Evolutionary conservation across 1,139 yeast species (phyloP).

Genomic region (Yamadazyma spencermartinsiae): DNA sequence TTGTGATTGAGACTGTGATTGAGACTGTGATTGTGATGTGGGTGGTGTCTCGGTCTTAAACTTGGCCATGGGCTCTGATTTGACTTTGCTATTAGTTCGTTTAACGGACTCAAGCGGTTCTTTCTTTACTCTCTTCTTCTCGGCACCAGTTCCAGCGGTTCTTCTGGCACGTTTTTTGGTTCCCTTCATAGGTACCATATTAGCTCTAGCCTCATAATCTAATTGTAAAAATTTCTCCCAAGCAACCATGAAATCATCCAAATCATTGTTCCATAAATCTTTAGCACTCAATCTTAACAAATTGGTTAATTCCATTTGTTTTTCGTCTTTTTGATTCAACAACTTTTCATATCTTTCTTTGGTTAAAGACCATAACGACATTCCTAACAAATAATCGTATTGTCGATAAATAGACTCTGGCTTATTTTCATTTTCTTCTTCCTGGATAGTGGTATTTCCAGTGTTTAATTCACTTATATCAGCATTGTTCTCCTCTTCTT

Average conservation of each 20-base stretch:
- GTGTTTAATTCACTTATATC: slow-evolving; percentile 37
- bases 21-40: slow-evolving; percentile 6
- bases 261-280: slow-evolving; percentile 84
- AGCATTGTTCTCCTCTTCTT: slow-evolving; percentile 40
- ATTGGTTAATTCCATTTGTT: slow-evolving; percentile 68
- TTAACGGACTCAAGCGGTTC: slow-evolving; percentile 12
- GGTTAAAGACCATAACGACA: slow-evolving; percentile 94
- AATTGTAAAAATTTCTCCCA: slow-evolving; percentile 62
- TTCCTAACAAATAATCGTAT: slow-evolving; percentile 75
- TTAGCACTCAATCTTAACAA: slow-evolving; percentile 74
- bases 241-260: slow-evolving; percentile 65
- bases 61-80: slow-evolving; percentile 8
- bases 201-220: slow-evolving; percentile 34
- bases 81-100: slow-evolving; percentile 13
- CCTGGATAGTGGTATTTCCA: slow-evolving; percentile 28
- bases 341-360: slow-evolving; percentile 83
- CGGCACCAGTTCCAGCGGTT: slow-evolving; percentile 16
- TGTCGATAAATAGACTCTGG: slow-evolving; percentile 54
- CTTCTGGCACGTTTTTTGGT: slow-evolving; percentile 29
- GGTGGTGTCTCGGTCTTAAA: slow-evolving; percentile 5
- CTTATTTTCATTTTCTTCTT: slow-evolving; percentile 28
- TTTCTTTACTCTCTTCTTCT: slow-evolving; percentile 15
- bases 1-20: slow-evolving; percentile 2
- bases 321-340: slow-evolving; percentile 67
- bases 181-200: slow-evolving; percentile 29